Base-by-base conservation (phyloP, 306 rosid species). In the Fragaria ananassa region DNA sequence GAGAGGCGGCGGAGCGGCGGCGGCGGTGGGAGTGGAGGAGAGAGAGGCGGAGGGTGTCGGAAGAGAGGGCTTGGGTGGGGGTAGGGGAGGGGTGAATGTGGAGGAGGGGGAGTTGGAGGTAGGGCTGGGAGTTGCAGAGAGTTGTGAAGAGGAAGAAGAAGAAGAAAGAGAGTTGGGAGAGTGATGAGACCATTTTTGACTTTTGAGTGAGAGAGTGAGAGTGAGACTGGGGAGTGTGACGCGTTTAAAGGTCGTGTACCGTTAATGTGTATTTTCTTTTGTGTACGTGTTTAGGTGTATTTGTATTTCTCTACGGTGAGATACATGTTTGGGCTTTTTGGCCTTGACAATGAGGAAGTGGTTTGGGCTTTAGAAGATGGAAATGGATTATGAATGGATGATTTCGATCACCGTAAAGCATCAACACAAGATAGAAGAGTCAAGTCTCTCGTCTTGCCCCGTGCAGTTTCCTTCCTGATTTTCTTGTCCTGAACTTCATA, bases 11-110 rank as follows among this genome's bases (percentile, higher is more conserved):
- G 54, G 60, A 46, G 67, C 63, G 82, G 69, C 35, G 85, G 78
- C 81, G 37, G 45, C 54, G 25, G 25, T 0, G 54, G 78, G 4
- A 31, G 35, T 74, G 84, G 81, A 87, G 88, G 71, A 61, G 51
- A 14, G 85, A 83, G 77, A 88, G 88, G 46, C 97, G 97, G 88
- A 44, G 85, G 77, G 78, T 27, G 79, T 88, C 91, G 31, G 72
- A 72, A 47, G 87, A 60, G 61, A 92, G 92, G 23, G 88, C 35
- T 56, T 88, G 63, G 19, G 86, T 50, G 1, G 92, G 89, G n/a
- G 91, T 50, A 2, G 87, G 6, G 37, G 39, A 57, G 13, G 89
- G 79, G 73, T 15, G 70, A 0, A 65, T 76, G 81, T 81, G 90
- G 39, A 92, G 83, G 3, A 92, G 72, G 0, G 93, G 92, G 0